These are phyloP conservation scores for Linderina pennispora DNA, from an alignment of 192 early-diverging fungal genomes.

Conservation along the genomic window DNA sequence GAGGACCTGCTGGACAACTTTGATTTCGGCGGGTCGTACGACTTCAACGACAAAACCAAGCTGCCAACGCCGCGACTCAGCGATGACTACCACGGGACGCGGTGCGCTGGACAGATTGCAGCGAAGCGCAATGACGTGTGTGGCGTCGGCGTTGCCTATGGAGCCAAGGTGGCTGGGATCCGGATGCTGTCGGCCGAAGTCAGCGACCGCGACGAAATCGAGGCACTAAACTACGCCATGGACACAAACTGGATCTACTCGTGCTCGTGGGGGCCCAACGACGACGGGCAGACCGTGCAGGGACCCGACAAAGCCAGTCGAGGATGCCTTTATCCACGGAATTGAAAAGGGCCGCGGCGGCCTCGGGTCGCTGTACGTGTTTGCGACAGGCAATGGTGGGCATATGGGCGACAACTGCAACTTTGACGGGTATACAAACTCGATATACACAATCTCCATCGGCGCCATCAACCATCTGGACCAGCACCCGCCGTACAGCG, in stretches of 20 bases:
- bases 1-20: conserved; percentile 84
- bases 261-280: conserved; percentile 93
- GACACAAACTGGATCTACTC: conserved; percentile 93
- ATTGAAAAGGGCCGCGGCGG: conserved; percentile 77
- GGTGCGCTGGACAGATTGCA: conserved; percentile 97
- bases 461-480: conserved; percentile 76
- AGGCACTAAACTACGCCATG: conserved; percentile 81
- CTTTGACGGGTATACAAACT: conserved; percentile 95
- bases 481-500: conserved; percentile 78
- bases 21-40: conserved; percentile 88
- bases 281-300: conserved; percentile 80
- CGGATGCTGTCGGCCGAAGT: conserved; percentile 85
- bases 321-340: conserved; percentile 84
- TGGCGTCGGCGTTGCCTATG: conserved; percentile 89
- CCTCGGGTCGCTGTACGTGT: conserved; percentile 85
- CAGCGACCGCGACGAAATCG: conserved; percentile 91
- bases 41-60: conserved; percentile 80
- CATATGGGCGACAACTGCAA: conserved; percentile 84
- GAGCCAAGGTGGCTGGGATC: conserved; percentile 79
- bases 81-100: conserved; percentile 91
- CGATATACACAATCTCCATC: conserved; percentile 91
- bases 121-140: conserved; percentile 88
- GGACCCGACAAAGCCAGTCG: conserved; percentile 73
- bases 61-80: conserved; percentile 66
- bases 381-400: conserved; percentile 92